Evolutionary conservation across 1,284 basidiomycete species (phyloP).

Genomic region (Erythrobasidium hasegawianum): DNA sequence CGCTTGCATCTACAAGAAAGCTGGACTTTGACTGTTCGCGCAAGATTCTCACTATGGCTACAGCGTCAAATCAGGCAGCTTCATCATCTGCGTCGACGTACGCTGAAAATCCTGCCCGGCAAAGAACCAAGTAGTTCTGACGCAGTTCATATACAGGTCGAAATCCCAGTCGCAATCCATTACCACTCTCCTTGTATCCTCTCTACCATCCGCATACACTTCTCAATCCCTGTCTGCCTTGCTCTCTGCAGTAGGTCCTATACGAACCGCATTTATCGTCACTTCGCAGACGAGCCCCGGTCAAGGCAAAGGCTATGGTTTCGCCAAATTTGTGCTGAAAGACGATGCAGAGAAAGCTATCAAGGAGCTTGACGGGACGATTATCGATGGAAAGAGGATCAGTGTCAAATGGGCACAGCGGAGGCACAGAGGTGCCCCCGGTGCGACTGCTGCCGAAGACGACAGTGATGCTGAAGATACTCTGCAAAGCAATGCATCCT

Average conservation of each 20-base stretch:
- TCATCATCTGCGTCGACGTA: not conserved
- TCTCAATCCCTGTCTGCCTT: conserved; percentile 71
- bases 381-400: conserved; percentile 60
- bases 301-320: conserved; percentile 90
- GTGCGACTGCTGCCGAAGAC: conserved; percentile 15
- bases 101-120: too few species aligned
- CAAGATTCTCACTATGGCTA: not conserved
- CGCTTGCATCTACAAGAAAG: too few species aligned
- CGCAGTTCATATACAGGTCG: not conserved
- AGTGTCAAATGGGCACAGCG: conserved; percentile 68
- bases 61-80: conserved; percentile 1
- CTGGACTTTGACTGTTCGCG: too few species aligned
- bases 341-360: conserved; percentile 82
- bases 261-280: conserved; percentile 90
- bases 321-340: conserved; percentile 83
- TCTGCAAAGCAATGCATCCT: conserved; percentile 52
- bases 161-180: conserved; percentile 6
- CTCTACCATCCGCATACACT: conserved; percentile 19
- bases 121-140: conserved; percentile 3
- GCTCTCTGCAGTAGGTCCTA: conserved; percentile 92
- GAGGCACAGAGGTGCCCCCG: conserved; percentile 48
- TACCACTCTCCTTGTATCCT: conserved; percentile 28
- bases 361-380: conserved; percentile 54
- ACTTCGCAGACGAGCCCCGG: conserved; percentile 51
- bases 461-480: conserved; percentile 51